Evolutionary conservation across 75 land plant genomes (phyloP).

Genomic region (Pinus taeda): DNA sequence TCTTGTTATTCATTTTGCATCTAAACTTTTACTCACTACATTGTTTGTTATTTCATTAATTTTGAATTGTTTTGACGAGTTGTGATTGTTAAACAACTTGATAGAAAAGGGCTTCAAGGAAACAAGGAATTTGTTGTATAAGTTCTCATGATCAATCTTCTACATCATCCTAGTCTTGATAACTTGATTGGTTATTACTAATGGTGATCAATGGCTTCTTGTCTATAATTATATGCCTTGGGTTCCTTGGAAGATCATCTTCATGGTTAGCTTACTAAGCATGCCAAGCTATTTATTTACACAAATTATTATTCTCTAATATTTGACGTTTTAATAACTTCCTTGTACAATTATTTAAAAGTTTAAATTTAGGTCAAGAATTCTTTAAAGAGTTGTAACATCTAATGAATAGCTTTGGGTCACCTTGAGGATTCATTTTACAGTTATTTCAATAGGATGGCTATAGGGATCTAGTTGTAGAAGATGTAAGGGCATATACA

Average conservation of each 20-base stretch:
- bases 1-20: neutral
- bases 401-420: neutral
- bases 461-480: no score
- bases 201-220: constrained; percentile 67
- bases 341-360: neutral
- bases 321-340: neutral
- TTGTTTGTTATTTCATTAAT: neutral
- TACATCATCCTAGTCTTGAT: constrained; percentile 66
- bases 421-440: no score
- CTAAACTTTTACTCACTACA: neutral
- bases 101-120: no score
- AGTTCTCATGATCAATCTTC: constrained; percentile 56
- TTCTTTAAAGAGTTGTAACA: neutral
- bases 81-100: no score
- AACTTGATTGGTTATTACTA: constrained; percentile 74
- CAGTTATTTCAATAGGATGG: no score
- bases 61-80: constrained; percentile 11
- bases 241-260: constrained; percentile 66
- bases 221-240: constrained; percentile 62
- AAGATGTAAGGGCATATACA: no score
- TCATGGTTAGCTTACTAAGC: constrained; percentile 28
- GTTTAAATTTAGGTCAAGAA: neutral
- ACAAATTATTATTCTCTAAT: neutral
- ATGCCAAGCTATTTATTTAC: neutral
- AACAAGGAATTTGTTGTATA: constrained; percentile 24